These are phyloP conservation scores for Phytophthora agathidicida DNA, from an alignment of 352 stramenopile species.

Conservation along the genomic window DNA sequence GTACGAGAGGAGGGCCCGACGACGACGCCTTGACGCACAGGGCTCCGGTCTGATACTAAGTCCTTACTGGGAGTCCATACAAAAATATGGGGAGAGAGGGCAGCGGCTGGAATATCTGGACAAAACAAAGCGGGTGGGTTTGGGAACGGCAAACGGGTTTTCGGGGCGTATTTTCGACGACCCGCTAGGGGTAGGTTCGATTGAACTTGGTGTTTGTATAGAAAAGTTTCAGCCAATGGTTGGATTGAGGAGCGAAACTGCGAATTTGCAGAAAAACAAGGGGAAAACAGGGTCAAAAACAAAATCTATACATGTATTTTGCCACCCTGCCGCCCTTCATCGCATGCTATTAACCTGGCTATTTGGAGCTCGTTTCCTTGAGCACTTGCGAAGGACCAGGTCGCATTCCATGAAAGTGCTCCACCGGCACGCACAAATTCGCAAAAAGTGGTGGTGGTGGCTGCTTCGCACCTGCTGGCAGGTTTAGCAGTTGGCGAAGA, in stretches of 20 bases:
- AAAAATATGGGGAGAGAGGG: conserved; percentile 27
- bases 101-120: neutral
- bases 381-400: too few relatives aligned
- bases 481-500: conserved; percentile 25
- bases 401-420: conserved; percentile 20
- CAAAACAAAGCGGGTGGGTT: conserved; percentile 4
- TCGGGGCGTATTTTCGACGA: neutral
- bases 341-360: too few relatives aligned
- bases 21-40: conserved; percentile 21
- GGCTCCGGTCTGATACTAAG: conserved; percentile 44
- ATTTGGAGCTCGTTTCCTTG: too few relatives aligned
- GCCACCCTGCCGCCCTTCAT: too few relatives aligned
- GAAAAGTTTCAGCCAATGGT: too few relatives aligned
- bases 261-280: conserved; percentile 17
- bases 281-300: too few relatives aligned
- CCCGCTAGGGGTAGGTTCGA: too few relatives aligned
- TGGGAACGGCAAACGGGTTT: neutral
- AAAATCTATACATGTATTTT: too few relatives aligned
- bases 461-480: conserved; percentile 16
- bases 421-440: conserved; percentile 8
- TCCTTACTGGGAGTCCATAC: conserved; percentile 9
- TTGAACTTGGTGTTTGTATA: conserved; percentile 1
- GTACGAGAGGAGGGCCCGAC: conserved; percentile 6
- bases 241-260: neutral
- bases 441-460: too few relatives aligned